phyloP scores from a whole-genome alignment of 1,284 basidiomycete species.

The Tausonia pullulans region DNA sequence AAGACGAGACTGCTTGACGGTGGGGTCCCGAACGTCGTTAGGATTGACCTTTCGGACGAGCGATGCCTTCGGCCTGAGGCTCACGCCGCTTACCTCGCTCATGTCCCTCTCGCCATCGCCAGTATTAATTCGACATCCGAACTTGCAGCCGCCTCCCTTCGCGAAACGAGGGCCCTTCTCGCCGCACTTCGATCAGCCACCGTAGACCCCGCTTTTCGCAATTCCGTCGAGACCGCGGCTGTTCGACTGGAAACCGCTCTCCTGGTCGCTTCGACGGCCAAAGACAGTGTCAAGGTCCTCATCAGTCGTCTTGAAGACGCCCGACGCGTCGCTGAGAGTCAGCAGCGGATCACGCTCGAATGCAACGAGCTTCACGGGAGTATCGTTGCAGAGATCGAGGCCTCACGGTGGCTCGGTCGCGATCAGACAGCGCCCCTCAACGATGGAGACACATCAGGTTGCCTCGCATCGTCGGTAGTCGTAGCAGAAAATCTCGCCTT shows the following conservation, averaged over 20 bases:
- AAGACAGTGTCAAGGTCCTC: too few relatives aligned
- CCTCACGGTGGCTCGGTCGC: too few relatives aligned
- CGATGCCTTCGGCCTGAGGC: not conserved
- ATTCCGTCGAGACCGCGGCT: not conserved
- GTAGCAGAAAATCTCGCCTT: too few relatives aligned
- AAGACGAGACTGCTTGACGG: not conserved
- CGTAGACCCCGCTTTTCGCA: conserved; percentile 5
- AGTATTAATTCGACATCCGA: not conserved
- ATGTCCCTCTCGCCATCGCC: not conserved
- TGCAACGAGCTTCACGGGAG: too few relatives aligned
- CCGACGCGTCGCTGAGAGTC: too few relatives aligned
- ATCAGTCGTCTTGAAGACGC: not conserved
- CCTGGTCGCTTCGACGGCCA: not conserved
- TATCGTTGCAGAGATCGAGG: too few relatives aligned
- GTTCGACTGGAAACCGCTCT: not conserved
- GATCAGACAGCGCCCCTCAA: too few relatives aligned
- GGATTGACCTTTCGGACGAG: not conserved
- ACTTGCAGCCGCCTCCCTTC: not conserved
- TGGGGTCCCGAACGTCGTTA: not conserved
- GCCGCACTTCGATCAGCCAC: conserved; percentile 2
- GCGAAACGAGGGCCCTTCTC: conserved; percentile 1
- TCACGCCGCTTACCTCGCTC: conserved; percentile 5
- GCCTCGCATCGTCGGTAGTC: too few relatives aligned
- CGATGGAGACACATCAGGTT: too few relatives aligned
- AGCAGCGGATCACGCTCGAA: too few relatives aligned